Percentiles rank a stretch among this genome's conserved stretches.
Evolutionary conservation across 164 flowering plant species (phyloP).

Genomic region (Vitis rupestris): DNA sequence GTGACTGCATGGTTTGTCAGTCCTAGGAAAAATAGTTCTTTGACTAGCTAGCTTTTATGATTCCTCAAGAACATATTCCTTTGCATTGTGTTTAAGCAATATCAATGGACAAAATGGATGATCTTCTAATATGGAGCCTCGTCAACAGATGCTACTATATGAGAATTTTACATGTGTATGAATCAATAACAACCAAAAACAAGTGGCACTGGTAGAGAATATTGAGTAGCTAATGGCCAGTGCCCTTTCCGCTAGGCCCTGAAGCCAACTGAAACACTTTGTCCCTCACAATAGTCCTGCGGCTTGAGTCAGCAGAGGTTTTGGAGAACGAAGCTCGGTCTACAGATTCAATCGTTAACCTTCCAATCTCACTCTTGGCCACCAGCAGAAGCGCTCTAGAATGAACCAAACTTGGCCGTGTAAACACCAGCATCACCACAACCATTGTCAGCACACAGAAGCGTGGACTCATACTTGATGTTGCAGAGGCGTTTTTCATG

Average conservation of each 20-base stretch:
- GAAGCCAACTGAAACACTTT: constrained; percentile 14
- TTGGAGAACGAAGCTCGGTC: not conserved
- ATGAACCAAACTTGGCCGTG: not conserved
- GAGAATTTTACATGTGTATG: not conserved
- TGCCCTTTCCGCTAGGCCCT: constrained; percentile 32
- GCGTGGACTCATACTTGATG: constrained; percentile 14
- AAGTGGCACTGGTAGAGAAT: not conserved
- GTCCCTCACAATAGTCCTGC: not conserved
- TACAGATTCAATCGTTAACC: not conserved
- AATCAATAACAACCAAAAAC: not conserved
- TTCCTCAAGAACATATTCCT: no score
- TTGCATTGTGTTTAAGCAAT: no score
- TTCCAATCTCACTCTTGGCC: not conserved
- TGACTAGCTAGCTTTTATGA: no score
- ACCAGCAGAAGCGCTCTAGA: constrained; percentile 5
- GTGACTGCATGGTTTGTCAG: no score
- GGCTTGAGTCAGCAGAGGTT: not conserved
- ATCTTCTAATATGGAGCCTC: no score
- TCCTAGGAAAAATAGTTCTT: no score
- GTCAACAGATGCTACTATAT: no score
- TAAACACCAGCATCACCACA: constrained; percentile 1
- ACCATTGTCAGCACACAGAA: not conserved
- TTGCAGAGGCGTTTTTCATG: not conserved
- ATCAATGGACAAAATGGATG: no score
- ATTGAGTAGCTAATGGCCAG: constrained; percentile 18